Conservation (phyloP, 1,139 yeast species). For the Hansenula anomala region DNA sequence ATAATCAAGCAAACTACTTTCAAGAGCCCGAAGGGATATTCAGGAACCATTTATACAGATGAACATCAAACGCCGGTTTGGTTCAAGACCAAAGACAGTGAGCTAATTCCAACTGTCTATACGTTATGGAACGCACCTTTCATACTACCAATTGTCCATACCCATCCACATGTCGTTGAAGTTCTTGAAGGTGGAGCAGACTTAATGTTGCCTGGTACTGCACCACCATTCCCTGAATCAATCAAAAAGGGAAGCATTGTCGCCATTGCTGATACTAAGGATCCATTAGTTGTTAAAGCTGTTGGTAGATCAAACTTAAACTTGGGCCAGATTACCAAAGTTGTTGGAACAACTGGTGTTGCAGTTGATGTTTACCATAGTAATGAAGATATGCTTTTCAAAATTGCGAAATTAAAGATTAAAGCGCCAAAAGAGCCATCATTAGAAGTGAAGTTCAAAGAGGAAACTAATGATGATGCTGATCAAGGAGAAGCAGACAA, state of each 20-base stretch:
- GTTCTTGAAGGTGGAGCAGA: constrained; percentile 74
- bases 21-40: constrained; percentile 46
- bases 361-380: constrained; percentile 60
- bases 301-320: constrained; percentile 64
- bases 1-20: constrained; percentile 64
- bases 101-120: constrained; percentile 64
- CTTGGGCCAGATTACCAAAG: constrained; percentile 37
- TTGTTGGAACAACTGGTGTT: constrained; percentile 56
- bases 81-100: constrained; percentile 54
- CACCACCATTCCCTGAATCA: constrained; percentile 62
- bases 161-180: constrained; percentile 71
- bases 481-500: too few relatives aligned
- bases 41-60: constrained; percentile 64
- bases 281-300: constrained; percentile 67
- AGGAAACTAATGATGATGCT: constrained; percentile 2
- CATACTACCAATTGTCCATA: constrained; percentile 59
- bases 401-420: constrained; percentile 38
- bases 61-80: constrained; percentile 65
- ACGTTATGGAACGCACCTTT: constrained; percentile 69
- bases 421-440: constrained; percentile 37
- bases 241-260: constrained; percentile 53
- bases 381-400: constrained; percentile 47
- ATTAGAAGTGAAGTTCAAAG: constrained; percentile 24
- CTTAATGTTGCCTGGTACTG: constrained; percentile 86
- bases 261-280: constrained; percentile 59